Conservation (phyloP, 129 eudicot species). For the Chrysanthemum seticuspe region DNA sequence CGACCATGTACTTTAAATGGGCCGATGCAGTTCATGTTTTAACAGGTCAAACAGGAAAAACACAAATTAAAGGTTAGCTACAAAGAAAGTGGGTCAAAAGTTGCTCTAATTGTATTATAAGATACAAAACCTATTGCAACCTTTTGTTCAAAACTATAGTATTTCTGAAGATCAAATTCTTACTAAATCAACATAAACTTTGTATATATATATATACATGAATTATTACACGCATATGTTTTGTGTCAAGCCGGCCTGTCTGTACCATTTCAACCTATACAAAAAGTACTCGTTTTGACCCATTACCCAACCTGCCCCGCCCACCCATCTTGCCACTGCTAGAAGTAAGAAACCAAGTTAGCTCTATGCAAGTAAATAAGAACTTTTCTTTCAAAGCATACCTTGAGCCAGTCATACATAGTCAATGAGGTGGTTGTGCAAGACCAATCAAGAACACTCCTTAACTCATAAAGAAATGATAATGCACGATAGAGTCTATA, state of each 20-base stretch:
- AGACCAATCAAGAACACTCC: constrained; percentile 65
- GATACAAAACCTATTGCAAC: not conserved
- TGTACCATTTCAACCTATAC: not conserved
- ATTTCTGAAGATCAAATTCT: too few species aligned
- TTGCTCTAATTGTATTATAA: not conserved
- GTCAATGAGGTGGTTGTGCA: constrained; percentile 54
- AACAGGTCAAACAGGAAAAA: not conserved
- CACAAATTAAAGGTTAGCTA: not conserved
- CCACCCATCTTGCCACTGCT: not conserved
- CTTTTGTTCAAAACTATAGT: not conserved
- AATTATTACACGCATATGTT: not conserved
- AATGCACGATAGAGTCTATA: constrained; percentile 50
- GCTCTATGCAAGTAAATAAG: not conserved
- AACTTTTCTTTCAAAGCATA: constrained; percentile 4
- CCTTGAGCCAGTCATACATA: constrained; percentile 68
- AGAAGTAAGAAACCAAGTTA: not conserved
- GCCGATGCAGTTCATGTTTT: not conserved
- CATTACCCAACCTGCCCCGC: not conserved
- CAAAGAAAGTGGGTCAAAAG: not conserved
- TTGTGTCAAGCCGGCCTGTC: too few species aligned
- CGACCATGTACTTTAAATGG: not conserved
- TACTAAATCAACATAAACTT: too few species aligned
- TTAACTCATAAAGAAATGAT: constrained; percentile 52
- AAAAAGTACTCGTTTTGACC: not conserved
- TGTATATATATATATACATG: constrained; percentile 10